phyloP scores from a whole-genome alignment of 345 rosid genomes.

The Lagerstroemia speciosa region DNA sequence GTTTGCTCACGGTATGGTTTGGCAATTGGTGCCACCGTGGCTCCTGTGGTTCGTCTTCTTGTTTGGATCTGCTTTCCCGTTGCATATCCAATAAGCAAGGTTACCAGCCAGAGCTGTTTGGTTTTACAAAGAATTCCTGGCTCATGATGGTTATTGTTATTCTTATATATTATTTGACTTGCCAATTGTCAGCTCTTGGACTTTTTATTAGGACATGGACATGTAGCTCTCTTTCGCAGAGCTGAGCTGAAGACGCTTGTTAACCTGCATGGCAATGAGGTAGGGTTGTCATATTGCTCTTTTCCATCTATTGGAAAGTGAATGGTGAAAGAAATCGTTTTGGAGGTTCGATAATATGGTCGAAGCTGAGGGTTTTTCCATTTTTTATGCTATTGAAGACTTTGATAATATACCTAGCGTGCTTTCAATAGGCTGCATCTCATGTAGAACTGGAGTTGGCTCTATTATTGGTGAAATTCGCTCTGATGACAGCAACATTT shows the following conservation, averaged over 20 bases:
- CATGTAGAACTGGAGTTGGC: not conserved
- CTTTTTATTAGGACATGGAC: constrained; percentile 76
- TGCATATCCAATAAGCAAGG: constrained; percentile 99
- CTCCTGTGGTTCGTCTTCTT: constrained; percentile 78
- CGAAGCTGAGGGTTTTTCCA: not conserved
- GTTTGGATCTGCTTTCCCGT: constrained; percentile 86
- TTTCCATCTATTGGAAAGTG: not conserved
- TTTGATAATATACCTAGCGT: not conserved
- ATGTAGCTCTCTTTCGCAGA: constrained; percentile 88
- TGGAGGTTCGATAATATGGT: not conserved
- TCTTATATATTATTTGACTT: constrained; percentile 3
- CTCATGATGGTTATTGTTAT: not conserved
- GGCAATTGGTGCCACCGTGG: constrained; percentile 85
- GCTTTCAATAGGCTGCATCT: not conserved
- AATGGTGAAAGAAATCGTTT: not conserved
- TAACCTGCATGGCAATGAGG: constrained; percentile 90
- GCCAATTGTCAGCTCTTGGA: constrained; percentile 56
- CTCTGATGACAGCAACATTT: not conserved
- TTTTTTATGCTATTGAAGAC: not conserved
- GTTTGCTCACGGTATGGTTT: constrained; percentile 88
- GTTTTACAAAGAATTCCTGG: not conserved
- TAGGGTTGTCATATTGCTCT: constrained; percentile 17
- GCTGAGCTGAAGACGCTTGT: constrained; percentile 99
- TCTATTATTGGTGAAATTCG: not conserved
- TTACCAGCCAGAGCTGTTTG: constrained; percentile 8